These are phyloP conservation scores for Gonium pectorale DNA, from an alignment of 139 green algal species.

Conservation along the genomic window DNA sequence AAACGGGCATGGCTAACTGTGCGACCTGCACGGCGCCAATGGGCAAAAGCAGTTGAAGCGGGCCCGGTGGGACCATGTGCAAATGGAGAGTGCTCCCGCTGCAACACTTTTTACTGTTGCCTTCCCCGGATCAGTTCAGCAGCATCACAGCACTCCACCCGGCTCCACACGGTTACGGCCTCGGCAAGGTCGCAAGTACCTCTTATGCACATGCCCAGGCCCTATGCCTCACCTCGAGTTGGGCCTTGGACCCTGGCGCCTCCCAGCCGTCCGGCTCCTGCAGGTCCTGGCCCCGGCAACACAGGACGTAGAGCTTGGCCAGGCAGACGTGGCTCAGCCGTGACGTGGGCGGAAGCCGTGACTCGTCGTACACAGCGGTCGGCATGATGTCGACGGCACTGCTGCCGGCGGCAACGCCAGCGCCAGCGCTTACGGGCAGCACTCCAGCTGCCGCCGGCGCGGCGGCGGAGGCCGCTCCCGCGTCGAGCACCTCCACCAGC, in stretches of 20 bases:
- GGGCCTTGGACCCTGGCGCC: slow-evolving; percentile 30
- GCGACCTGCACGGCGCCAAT: slow-evolving; percentile 67
- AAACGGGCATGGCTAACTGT: slow-evolving; percentile 75
- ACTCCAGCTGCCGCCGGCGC: neutral
- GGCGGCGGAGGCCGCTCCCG: slow-evolving; percentile 27
- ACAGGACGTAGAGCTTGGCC: slow-evolving; percentile 88
- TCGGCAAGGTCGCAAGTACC: too few species aligned
- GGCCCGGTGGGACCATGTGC: too few species aligned
- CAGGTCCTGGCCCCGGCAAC: slow-evolving; percentile 66
- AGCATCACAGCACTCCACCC: too few species aligned
- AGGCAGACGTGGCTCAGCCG: slow-evolving; percentile 86
- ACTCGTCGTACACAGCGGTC: slow-evolving; percentile 22
- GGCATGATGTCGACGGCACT: neutral
- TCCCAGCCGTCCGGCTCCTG: slow-evolving; percentile 1
- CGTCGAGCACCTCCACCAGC: slow-evolving; percentile 79
- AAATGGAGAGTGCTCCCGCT: too few species aligned
- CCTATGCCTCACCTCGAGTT: slow-evolving; percentile 65
- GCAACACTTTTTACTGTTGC: too few species aligned
- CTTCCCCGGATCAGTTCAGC: too few species aligned
- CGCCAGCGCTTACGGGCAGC: neutral
- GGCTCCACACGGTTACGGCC: too few species aligned
- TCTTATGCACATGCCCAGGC: too few species aligned
- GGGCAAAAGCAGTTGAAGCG: too few species aligned
- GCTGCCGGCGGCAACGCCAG: neutral
- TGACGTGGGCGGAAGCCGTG: slow-evolving; percentile 35